Percentiles rank a stretch among this genome's conserved stretches.
These are phyloP conservation scores for Hypoxylon sp. DNA, from an alignment of 2,329 filamentous ascomycete genomes.

Conservation along the genomic window DNA sequence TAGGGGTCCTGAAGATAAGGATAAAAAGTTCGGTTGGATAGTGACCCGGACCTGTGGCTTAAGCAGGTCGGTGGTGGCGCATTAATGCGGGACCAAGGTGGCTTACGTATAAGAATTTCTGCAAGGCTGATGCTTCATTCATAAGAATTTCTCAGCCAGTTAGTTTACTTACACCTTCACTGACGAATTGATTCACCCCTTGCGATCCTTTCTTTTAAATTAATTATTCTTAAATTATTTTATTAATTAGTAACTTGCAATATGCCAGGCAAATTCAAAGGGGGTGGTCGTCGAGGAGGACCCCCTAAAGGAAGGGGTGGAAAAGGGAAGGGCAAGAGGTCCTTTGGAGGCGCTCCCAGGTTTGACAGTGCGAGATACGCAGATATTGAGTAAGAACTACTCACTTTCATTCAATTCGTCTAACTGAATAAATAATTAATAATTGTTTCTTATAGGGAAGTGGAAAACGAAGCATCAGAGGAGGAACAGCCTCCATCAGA, in stretches of 20 bases:
- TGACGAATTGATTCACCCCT: neutral
- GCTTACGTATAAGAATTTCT: conserved; percentile 39
- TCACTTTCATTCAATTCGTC: conserved; percentile 2
- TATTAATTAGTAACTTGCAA: neutral
- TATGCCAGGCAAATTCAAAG: conserved; percentile 48
- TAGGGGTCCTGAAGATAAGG: conserved; percentile 12
- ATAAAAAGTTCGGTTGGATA: conserved; percentile 11
- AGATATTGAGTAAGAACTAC: conserved; percentile 59
- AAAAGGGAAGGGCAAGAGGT: conserved; percentile 46
- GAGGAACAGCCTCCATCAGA: conserved; percentile 60
- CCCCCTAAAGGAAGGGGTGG: conserved; percentile 50
- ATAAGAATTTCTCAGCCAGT: conserved; percentile 25
- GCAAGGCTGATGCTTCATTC: conserved; percentile 37
- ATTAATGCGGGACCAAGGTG: conserved; percentile 23
- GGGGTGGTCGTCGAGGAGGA: conserved; percentile 45
- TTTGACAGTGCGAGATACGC: conserved; percentile 65
- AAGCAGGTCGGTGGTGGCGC: conserved; percentile 23
- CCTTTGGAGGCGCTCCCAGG: conserved; percentile 54
- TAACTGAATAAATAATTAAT: neutral
- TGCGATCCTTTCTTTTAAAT: neutral
- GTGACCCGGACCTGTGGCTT: conserved; percentile 1
- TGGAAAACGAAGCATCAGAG: conserved; percentile 54
- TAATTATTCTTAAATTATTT: neutral
- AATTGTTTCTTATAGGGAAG: conserved; percentile 47
- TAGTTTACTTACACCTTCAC: neutral